Percentiles rank a stretch among this genome's conserved stretches.
phyloP scores from a whole-genome alignment of 1,284 basidiomycete genomes.

The Ceratobasidium sp. region DNA sequence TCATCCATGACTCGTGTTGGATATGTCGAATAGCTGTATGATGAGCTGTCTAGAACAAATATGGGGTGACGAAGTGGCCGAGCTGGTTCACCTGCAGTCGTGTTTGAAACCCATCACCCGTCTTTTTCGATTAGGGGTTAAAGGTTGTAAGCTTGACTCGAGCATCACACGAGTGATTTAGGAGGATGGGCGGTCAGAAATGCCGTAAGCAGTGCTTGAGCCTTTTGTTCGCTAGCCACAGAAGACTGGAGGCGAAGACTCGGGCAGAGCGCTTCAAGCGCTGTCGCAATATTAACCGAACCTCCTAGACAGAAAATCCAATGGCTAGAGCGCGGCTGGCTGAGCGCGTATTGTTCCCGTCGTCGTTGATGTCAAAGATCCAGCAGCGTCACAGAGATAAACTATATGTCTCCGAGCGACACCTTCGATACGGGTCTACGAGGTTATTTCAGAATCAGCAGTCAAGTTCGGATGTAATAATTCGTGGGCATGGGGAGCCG shows the following conservation, averaged over 20 bases:
- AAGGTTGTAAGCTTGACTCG: background rate
- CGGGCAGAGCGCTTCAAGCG: constrained; percentile 12
- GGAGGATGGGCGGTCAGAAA: too few species aligned
- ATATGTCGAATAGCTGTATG: background rate
- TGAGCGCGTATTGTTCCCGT: background rate
- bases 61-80: background rate
- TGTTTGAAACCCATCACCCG: background rate
- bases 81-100: background rate
- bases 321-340: background rate
- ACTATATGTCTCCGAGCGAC: background rate
- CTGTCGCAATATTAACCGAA: background rate
- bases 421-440: background rate
- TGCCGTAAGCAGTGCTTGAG: background rate
- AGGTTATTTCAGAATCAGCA: constrained; percentile 14
- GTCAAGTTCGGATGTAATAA: background rate
- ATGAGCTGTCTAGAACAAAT: background rate
- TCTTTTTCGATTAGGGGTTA: background rate
- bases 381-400: background rate
- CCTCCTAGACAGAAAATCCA: background rate
- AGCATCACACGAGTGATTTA: background rate
- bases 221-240: background rate
- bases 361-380: constrained; percentile 16
- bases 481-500: background rate
- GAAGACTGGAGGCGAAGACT: background rate
- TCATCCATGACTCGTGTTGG: constrained; percentile 9